A percentile compares a stretch with the other conserved stretches of the same genome.
Conservation (phyloP, 768 basidiomycete genomes). For the Chalciporus chontae region DNA sequence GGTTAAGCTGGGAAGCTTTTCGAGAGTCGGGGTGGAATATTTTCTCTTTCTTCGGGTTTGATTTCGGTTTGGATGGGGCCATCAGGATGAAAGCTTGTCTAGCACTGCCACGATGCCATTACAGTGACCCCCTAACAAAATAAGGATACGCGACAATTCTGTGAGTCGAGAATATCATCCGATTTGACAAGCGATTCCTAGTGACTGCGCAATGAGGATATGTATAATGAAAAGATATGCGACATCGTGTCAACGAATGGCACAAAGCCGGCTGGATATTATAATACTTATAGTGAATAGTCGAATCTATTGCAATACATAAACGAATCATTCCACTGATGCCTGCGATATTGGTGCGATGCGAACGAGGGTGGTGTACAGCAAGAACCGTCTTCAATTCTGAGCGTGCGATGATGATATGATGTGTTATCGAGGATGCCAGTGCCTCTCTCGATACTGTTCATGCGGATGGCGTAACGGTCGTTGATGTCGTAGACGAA, state of each 20-base stretch:
- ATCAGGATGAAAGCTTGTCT: background rate
- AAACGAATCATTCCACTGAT: slow-evolving; percentile 17
- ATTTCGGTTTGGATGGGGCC: slow-evolving; percentile 18
- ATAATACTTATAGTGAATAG: slow-evolving; percentile 21
- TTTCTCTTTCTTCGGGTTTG: slow-evolving; percentile 63
- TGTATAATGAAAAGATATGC: slow-evolving; percentile 6
- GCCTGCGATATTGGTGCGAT: slow-evolving; percentile 9
- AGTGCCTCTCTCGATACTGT: background rate
- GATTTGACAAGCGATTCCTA: background rate
- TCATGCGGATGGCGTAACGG: slow-evolving; percentile 20
- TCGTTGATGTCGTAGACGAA: slow-evolving; percentile 22
- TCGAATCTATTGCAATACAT: slow-evolving; percentile 22
- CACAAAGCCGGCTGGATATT: slow-evolving; percentile 14
- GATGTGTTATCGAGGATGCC: slow-evolving; percentile 3
- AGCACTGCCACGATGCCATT: too few species aligned
- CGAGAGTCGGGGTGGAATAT: slow-evolving; percentile 80
- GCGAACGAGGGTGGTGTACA: slow-evolving; percentile 4
- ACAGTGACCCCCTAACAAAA: too few species aligned
- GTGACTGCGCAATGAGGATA: background rate
- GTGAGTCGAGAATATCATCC: too few species aligned
- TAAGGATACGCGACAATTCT: too few species aligned
- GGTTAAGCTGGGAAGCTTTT: slow-evolving; percentile 73
- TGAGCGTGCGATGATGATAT: slow-evolving; percentile 10
- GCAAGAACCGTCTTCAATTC: slow-evolving; percentile 6
- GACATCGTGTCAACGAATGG: slow-evolving; percentile 11